Evolutionary conservation across 306 rosid genomes (phyloP), one percentile per base, ranked within the genome.

Genomic region (cucumber (Cucumis sativus)): DNA sequence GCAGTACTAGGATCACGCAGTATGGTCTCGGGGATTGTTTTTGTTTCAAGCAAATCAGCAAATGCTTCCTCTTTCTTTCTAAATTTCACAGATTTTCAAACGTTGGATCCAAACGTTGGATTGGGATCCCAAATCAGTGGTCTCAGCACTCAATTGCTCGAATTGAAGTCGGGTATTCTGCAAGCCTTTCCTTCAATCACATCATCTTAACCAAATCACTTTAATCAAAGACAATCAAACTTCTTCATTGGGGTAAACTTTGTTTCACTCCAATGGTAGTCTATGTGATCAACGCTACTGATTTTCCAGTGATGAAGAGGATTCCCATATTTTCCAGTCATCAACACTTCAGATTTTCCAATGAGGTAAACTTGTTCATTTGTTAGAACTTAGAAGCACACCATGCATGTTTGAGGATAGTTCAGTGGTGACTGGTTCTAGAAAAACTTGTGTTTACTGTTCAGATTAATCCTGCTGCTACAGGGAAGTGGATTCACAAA

Each of bases 91-190:
- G 97, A 95, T 95, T 82, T 95, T 95, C 97, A 41, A 97, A 95
- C 89, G 89, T 88, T 83, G 97, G 97, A 72, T 82, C n/a, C 97
- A 41, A 97, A 95, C 89, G 89, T 88, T 83, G 97, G 97, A 72
- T 82, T 89, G 39, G 97, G 97, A 92, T 95, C 76, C 97, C 97
- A 65, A 90, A 92, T 66, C 91, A 95, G 71, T 92, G 96, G 97
- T 85, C 90, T 82, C 97, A 90, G 78, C 93, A 92, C 78, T 95
- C 99, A 70, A 95, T 95, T 65, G 92, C 88, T 77, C 97, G 96
- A 66, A 90, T 90, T 59, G 97, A 95, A 85, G 97, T 95, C 23
- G 87, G 97, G 86, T 89, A 72, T 79, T 63, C 65, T 16, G 47
- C 9, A 15, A 55, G 18, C 35, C n/a, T 57, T 56, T 6, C n/a